Evolutionary conservation across 2,329 filamentous ascomycete genomes (phyloP), one percentile per base, ranked within the genome.

Genomic region (Plenodomus lindquistii): DNA sequence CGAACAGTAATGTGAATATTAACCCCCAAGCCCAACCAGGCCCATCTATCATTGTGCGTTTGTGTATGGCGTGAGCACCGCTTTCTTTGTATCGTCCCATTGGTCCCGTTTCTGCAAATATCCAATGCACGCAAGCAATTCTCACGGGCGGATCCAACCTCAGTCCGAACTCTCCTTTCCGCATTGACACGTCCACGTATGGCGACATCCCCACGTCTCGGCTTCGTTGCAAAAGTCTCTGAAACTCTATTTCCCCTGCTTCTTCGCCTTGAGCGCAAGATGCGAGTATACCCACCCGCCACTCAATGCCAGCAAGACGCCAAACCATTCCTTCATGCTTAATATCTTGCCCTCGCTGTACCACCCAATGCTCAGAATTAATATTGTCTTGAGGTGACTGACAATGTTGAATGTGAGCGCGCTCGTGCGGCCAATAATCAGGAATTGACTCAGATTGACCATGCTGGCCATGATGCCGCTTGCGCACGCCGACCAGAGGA

Each of bases 271-370:
- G 48, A 72, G 55, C 15, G 69, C 65, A 40, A 73, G 54, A 53
- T 77, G 75, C 31, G 73, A 76, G 65, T 78, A 78, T 17, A 76
- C 65, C 59, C 74, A 76, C 31, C 74, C 75, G 21, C 75, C 75
- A 11, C 75, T 72, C 7, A 78, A 60, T 24, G 75, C 75, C 21
- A 77, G 56, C n/a, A 73, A 44, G 10, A 78, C 75, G 47, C 75
- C 75, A n/a, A 73, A 59, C 48, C 69, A 64, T 50, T 78, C 75
- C 37, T 66, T 65, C 10, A 63, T 44, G 37, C 66, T 74, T 22
- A 77, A 61, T 10, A 70, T 58, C 52, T 74, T 73, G 45, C 73
- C 73, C 55, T 77, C 75, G 59, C 70, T 75, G 46, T 76, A 70
- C 75, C 75, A 78, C 10, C 75, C 75, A 54, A 76, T 74, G 18